These are phyloP conservation scores for Ganoderma resinaceum DNA, from an alignment of 1,284 basidiomycete genomes.

Conservation along the genomic window DNA sequence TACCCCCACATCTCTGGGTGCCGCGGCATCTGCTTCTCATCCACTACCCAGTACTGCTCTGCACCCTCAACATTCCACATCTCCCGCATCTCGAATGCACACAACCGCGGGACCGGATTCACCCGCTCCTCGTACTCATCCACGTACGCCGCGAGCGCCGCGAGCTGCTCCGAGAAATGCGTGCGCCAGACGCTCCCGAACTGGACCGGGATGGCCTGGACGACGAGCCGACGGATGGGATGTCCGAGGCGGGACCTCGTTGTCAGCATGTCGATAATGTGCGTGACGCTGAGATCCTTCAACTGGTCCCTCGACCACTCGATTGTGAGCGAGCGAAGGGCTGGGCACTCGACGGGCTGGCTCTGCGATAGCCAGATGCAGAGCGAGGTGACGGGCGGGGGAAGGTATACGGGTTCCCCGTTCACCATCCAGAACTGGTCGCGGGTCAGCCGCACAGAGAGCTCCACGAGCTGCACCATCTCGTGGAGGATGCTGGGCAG, in stretches of 20 bases:
- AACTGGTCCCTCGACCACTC: neutral
- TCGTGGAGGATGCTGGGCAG: neutral
- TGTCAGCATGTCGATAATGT: neutral
- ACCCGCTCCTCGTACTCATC: neutral
- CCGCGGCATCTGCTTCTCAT: neutral
- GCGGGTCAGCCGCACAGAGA: neutral
- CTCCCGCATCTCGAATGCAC: neutral
- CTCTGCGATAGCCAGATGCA: neutral
- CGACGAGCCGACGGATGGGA: neutral
- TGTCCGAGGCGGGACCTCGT: neutral
- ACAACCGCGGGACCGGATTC: neutral
- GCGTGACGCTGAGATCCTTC: neutral
- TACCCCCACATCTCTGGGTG: too few species aligned
- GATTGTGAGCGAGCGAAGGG: neutral
- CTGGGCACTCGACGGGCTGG: neutral
- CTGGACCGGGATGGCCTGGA: neutral
- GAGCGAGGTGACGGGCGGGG: neutral
- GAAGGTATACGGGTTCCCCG: too few species aligned
- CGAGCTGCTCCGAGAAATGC: neutral
- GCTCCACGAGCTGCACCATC: neutral
- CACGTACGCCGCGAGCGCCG: neutral
- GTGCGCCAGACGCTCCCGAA: neutral
- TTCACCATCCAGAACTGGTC: too few species aligned
- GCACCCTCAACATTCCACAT: neutral
- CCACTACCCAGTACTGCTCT: neutral